Evolutionary conservation across 352 stramenopile genomes (phyloP).

Genomic region (Phytophthora syringae): DNA sequence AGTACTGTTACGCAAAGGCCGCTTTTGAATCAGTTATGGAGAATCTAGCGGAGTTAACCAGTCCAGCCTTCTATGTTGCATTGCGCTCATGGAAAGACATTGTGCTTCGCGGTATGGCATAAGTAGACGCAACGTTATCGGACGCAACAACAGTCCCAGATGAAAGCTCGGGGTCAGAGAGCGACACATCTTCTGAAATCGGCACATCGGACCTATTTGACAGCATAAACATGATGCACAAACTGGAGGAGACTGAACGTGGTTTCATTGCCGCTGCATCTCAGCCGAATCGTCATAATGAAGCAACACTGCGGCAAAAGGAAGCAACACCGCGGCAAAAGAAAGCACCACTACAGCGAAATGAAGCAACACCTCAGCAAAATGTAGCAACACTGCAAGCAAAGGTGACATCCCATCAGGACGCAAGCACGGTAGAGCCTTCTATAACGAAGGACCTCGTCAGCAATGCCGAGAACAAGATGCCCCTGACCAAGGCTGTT

Average conservation of each 20-base stretch:
- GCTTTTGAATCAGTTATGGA: neutral
- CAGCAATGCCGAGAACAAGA: neutral
- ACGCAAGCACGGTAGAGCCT: neutral
- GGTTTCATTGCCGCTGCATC: neutral
- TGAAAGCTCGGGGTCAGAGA: neutral
- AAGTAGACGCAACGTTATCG: neutral
- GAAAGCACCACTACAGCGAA: no score
- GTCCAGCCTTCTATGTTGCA: neutral
- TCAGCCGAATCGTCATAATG: neutral
- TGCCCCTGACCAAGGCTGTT: neutral
- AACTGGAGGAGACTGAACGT: neutral
- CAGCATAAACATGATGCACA: neutral
- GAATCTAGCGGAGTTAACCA: neutral
- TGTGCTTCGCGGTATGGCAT: neutral
- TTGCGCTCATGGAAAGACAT: neutral
- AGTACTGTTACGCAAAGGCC: neutral
- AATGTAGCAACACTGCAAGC: neutral
- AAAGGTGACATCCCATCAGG: neutral
- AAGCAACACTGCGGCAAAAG: neutral
- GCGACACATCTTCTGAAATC: neutral
- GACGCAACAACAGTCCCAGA: neutral
- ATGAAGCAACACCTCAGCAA: neutral
- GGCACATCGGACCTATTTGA: neutral
- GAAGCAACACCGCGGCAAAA: neutral
- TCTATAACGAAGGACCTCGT: neutral